Base-by-base conservation (phyloP, 306 rosid genomes). In the Lithocarpus polystachyus region DNA sequence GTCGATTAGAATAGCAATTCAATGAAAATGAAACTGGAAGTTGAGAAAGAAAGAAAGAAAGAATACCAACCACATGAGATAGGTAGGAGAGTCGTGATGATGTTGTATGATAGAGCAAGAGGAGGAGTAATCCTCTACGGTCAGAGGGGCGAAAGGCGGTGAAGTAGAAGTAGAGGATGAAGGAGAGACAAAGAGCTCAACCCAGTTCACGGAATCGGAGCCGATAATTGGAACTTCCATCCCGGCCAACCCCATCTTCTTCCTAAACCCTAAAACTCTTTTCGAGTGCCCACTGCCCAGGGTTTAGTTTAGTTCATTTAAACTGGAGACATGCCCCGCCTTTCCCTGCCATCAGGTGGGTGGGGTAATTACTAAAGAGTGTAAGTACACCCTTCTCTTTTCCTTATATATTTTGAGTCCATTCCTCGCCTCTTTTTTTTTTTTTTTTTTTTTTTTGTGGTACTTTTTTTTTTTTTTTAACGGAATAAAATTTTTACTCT, bases 211-310 rank as follows among this genome's bases (percentile, higher is more conserved):
- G 31, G 90, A 71, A 56, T 95, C 96, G 81, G 90, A 88, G 77
- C 93, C 93, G 77, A 84, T 81, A 64, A 92, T 31, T 0, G 99
- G 94, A 22, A 93, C 97, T 80, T 95, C 98, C 79, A 86, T 86
- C 35, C 92, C 99, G 2, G 78, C 87, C 81, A 90, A 76, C 24
- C 87, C 96, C 96, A 90, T 90, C 54, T 70, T 65, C 33, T 84
- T 31, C 64, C 64, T 74, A 83, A 88, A 83, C 89, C 89, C 89
- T 83, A 83, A 28, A 8, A 74, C 15, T 5, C 35, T 40, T 40
- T 40, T 40, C 8, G 45, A 40, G 45, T 37, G 10, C 43, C 43
- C 43, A 37, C 43, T 37, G 43, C 67, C 77, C 68, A 56, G 78
- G 75, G 75, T 18, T 28, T 52, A 68, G 72, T 19, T 35, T 61